Evolutionary conservation across 2,329 filamentous ascomycete genomes (phyloP).

Genomic region (Fusarium sp.): DNA sequence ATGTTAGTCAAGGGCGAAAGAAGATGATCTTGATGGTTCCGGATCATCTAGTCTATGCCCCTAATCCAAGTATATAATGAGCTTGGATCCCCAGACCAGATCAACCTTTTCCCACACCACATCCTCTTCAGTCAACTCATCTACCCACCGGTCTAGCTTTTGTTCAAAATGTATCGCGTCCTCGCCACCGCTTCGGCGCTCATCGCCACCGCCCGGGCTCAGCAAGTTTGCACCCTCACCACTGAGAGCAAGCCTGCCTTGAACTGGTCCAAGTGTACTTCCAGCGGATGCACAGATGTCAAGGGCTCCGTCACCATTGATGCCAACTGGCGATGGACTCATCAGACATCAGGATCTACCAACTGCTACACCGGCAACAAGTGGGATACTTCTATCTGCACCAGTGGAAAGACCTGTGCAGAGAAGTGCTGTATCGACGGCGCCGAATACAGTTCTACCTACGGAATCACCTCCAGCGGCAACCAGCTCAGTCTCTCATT

Average conservation of each 20-base stretch:
- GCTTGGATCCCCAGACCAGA: constrained; percentile 14
- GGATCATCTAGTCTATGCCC: neutral
- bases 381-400: constrained; percentile 58
- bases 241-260: constrained; percentile 65
- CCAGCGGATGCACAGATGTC: constrained; percentile 63
- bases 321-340: constrained; percentile 72
- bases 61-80: constrained; percentile 32
- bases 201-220: constrained; percentile 53
- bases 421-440: constrained; percentile 65
- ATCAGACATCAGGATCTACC: constrained; percentile 57
- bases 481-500: constrained; percentile 67
- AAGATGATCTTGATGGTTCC: constrained; percentile 3
- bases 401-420: constrained; percentile 58
- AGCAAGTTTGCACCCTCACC: constrained; percentile 62
- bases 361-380: constrained; percentile 70
- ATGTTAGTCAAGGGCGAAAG: neutral
- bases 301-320: constrained; percentile 66
- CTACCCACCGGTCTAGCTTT: constrained; percentile 22
- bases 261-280: constrained; percentile 65
- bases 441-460: constrained; percentile 63
- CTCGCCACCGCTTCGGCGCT: constrained; percentile 47
- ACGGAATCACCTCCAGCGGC: constrained; percentile 65
- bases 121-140: constrained; percentile 28
- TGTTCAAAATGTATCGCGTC: constrained; percentile 47
- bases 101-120: constrained; percentile 22